A percentile compares a stretch with the other conserved stretches of the same genome.
These are phyloP conservation scores for Starmera stellimalicola DNA, from an alignment of 1,139 yeast genomes.

Conservation along the genomic window DNA sequence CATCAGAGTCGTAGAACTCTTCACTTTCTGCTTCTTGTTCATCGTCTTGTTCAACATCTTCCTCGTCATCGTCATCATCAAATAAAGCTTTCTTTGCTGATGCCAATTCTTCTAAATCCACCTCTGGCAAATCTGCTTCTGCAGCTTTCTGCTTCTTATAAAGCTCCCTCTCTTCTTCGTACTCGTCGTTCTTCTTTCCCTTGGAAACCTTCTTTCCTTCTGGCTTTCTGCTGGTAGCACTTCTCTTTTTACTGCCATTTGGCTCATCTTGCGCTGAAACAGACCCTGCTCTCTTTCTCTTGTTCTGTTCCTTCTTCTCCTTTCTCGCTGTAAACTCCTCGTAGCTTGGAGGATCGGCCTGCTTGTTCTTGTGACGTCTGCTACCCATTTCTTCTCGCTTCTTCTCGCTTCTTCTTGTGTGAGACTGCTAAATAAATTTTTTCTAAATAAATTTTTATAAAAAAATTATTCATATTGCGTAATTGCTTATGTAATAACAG, in stretches of 20 bases:
- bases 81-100: conserved; percentile 67
- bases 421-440: too few species aligned
- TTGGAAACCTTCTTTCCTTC: conserved; percentile 19
- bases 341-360: conserved; percentile 77
- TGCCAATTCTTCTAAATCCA: conserved; percentile 53
- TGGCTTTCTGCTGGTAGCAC: conserved; percentile 25
- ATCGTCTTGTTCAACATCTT: conserved; percentile 32
- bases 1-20: conserved; percentile 41
- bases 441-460: too few species aligned
- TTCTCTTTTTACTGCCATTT: conserved; percentile 14
- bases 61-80: conserved; percentile 59
- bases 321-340: conserved; percentile 70
- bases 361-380: conserved; percentile 84
- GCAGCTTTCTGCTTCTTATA: conserved; percentile 27
- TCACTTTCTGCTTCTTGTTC: conserved; percentile 40
- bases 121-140: conserved; percentile 47
- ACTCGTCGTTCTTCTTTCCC: conserved; percentile 16
- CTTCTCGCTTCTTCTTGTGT: too few species aligned
- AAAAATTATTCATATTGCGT: too few species aligned
- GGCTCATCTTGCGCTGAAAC: conserved; percentile 16
- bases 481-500: too few species aligned
- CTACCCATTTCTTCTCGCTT: conserved; percentile 50
- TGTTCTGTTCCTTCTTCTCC: conserved; percentile 44
- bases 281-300: conserved; percentile 24
- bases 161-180: conserved; percentile 21